These are phyloP conservation scores for Phytophthora foliorum DNA, from an alignment of 352 stramenopile genomes.

Conservation along the genomic window DNA sequence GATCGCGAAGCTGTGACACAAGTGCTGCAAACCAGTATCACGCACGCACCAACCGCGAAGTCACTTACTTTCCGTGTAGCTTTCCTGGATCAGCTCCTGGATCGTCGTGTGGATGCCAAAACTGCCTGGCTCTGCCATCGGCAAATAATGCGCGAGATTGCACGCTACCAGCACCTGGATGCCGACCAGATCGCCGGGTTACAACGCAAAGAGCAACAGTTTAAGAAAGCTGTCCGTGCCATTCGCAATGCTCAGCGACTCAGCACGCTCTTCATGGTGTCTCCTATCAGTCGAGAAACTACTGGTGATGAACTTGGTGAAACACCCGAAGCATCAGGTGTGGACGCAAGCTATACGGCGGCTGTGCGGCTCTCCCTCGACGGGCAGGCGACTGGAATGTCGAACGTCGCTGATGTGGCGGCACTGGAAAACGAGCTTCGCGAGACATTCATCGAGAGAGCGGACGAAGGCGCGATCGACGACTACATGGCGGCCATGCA, in stretches of 20 bases:
- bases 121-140: slow-evolving; percentile 84
- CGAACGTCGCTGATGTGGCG: slow-evolving; percentile 41
- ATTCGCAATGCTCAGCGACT: slow-evolving; percentile 65
- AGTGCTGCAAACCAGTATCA: slow-evolving; percentile 61
- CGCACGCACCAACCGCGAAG: slow-evolving; percentile 63
- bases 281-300: slow-evolving; percentile 3
- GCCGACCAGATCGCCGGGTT: slow-evolving; percentile 72
- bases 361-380: slow-evolving; percentile 42
- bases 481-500: slow-evolving; percentile 77
- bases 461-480: slow-evolving; percentile 69
- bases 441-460: slow-evolving; percentile 68
- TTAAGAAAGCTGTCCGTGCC: slow-evolving; percentile 72
- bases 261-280: slow-evolving; percentile 22
- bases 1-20: slow-evolving; percentile 61
- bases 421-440: slow-evolving; percentile 74
- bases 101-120: slow-evolving; percentile 75
- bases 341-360: slow-evolving; percentile 44
- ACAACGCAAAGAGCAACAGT: slow-evolving; percentile 73
- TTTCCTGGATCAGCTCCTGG: slow-evolving; percentile 74
- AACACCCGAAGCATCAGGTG: neutral
- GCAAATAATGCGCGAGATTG: slow-evolving; percentile 83
- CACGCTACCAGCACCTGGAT: slow-evolving; percentile 74
- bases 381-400: slow-evolving; percentile 1
- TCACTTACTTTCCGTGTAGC: slow-evolving; percentile 70
- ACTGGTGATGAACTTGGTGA: slow-evolving; percentile 13